Percentiles rank a stretch among this genome's conserved stretches.
Conservation (phyloP, 176 grass and related monocot species). For the Eleusine indica region DNA sequence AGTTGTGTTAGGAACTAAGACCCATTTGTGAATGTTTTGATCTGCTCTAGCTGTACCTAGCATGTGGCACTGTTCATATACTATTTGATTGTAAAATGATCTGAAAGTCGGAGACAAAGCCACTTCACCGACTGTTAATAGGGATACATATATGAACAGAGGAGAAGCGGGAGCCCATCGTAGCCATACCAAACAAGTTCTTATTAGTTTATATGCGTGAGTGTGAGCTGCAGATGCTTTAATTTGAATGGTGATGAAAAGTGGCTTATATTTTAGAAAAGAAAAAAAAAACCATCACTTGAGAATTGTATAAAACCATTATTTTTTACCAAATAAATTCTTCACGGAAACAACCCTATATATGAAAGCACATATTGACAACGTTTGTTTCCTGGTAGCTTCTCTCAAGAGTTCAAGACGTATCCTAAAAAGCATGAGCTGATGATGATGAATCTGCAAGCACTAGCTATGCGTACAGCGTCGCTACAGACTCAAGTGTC, state of each 20-base stretch:
- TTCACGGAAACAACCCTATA: neutral
- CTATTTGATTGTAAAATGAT: too few relatives aligned
- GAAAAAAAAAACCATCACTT: neutral
- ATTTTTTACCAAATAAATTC: neutral
- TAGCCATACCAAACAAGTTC: too few relatives aligned
- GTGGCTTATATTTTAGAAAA: neutral
- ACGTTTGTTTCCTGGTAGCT: conserved; percentile 12
- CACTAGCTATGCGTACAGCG: conserved; percentile 21
- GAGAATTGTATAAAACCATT: neutral
- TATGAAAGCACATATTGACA: neutral
- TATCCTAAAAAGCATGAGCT: conserved; percentile 22
- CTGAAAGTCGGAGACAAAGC: too few relatives aligned
- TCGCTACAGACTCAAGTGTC: conserved; percentile 46
- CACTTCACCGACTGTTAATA: too few relatives aligned
- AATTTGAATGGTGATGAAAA: neutral
- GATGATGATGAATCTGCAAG: conserved; percentile 37
- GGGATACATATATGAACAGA: too few relatives aligned
- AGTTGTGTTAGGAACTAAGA: too few relatives aligned
- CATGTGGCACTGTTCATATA: too few relatives aligned
- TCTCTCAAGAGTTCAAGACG: neutral
- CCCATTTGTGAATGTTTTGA: too few relatives aligned
- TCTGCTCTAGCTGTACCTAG: too few relatives aligned
- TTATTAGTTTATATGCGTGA: too few relatives aligned
- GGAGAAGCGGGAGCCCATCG: too few relatives aligned
- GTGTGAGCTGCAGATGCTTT: too few relatives aligned